These are phyloP conservation scores for Tuber umbilicatum DNA, from an alignment of 495 filamentous ascomycete genomes.

Conservation along the genomic window DNA sequence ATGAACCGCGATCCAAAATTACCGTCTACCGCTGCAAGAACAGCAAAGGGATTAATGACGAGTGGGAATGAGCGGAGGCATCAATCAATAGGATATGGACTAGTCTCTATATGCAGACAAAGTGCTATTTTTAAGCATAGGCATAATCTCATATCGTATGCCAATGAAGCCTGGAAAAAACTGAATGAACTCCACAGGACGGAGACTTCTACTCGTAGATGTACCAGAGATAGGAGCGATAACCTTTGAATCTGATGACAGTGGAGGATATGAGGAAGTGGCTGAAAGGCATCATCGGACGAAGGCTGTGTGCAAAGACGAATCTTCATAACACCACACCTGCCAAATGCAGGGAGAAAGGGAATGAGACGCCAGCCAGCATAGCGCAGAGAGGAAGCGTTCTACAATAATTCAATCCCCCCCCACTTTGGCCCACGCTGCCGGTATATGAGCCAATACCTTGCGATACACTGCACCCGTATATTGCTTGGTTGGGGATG, in stretches of 20 bases:
- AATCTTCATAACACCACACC: not conserved
- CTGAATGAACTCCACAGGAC: not conserved
- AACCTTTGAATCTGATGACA: not conserved
- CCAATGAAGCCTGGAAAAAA: not conserved
- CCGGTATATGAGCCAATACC: not conserved
- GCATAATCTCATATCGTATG: not conserved
- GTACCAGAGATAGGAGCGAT: not conserved
- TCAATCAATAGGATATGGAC: not conserved
- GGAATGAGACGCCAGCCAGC: not conserved
- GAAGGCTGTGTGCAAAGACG: not conserved
- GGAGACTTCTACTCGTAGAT: not conserved
- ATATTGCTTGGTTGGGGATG: not conserved
- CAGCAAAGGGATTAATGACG: not conserved
- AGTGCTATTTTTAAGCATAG: not conserved
- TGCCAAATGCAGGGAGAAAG: not conserved
- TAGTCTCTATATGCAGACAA: not conserved
- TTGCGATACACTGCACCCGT: not conserved
- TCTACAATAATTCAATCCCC: not conserved
- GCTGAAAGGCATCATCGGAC: not conserved
- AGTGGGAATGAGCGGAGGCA: not conserved
- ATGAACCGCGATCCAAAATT: not conserved
- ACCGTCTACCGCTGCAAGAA: not conserved
- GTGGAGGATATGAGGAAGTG: not conserved
- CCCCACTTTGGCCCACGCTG: not conserved
- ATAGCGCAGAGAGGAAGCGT: not conserved